Evolutionary conservation across 106 monocot genomes (phyloP).

Genomic region (Allium fistulosum): DNA sequence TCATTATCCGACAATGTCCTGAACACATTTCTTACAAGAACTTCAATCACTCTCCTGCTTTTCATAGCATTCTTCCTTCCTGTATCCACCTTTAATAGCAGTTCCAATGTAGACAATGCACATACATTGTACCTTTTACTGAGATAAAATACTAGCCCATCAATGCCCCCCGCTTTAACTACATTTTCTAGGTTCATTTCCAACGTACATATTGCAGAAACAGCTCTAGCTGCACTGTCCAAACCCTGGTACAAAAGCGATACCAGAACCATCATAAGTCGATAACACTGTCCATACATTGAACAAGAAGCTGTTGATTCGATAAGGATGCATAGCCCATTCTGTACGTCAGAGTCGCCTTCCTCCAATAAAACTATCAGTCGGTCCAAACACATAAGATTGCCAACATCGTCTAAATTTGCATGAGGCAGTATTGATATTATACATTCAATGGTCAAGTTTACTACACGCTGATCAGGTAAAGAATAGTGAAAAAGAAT

Average conservation of each 20-base stretch:
- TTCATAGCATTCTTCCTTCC: conserved; percentile 19
- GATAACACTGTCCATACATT: conserved; percentile 2
- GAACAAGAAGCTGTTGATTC: conserved; percentile 2
- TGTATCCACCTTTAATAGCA: conserved; percentile 7
- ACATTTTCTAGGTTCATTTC: conserved; percentile 14
- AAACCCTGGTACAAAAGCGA: not conserved
- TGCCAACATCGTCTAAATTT: conserved; percentile 1
- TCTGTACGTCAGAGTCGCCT: not conserved
- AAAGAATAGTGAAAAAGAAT: not conserved
- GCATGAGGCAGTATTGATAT: not conserved
- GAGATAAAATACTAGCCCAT: conserved; percentile 26
- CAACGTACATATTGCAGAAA: conserved; percentile 1
- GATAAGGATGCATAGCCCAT: conserved; percentile 3
- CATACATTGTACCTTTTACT: not conserved
- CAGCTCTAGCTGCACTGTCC: conserved; percentile 1
- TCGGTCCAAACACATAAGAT: not conserved
- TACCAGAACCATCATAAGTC: not conserved
- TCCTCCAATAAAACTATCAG: conserved; percentile 4
- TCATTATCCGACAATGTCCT: conserved; percentile 22
- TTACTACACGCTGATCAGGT: not conserved
- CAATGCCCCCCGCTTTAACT: conserved; percentile 5
- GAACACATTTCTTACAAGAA: conserved; percentile 42
- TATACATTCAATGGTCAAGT: conserved; percentile 9
- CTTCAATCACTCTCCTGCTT: conserved; percentile 4
- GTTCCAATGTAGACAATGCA: conserved; percentile 37